A percentile compares a stretch with the other conserved stretches of the same genome.
Conservation (phyloP, 768 basidiomycete genomes). For the Daedaleopsis sinensis region DNA sequence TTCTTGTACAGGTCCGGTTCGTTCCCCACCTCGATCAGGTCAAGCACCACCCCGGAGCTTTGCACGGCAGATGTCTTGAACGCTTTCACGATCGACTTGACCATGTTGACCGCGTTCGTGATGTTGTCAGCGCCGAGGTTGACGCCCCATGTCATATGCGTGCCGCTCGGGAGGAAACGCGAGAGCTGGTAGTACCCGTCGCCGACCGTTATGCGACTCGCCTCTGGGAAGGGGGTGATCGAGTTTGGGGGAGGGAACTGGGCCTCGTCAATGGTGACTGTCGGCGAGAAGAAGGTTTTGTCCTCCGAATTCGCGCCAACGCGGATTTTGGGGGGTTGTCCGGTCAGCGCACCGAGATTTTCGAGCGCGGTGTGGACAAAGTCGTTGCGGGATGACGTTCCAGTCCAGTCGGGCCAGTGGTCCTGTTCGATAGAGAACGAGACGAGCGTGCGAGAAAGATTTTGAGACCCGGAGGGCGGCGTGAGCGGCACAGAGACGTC, state of each 20-base stretch:
- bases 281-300: conserved; percentile 55
- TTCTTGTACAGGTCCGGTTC: conserved; percentile 37
- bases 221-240: conserved; percentile 69
- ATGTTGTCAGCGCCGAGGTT: conserved; percentile 51
- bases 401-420: conserved; percentile 70
- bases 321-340: conserved; percentile 56
- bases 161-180: conserved; percentile 55
- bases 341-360: conserved; percentile 56
- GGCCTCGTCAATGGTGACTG: conserved; percentile 46
- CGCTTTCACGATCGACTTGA: conserved; percentile 33
- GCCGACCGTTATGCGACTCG: conserved; percentile 60
- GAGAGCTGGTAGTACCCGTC: conserved; percentile 56
- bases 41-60: conserved; percentile 31
- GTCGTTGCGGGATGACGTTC: conserved; percentile 50
- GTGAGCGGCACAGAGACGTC: conserved; percentile 44
- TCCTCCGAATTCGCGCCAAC: conserved; percentile 61
- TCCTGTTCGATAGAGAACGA: conserved; percentile 76
- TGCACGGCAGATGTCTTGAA: conserved; percentile 28
- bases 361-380: conserved; percentile 65
- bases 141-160: conserved; percentile 67
- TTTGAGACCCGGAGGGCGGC: conserved; percentile 39
- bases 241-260: conserved; percentile 51
- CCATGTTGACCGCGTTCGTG: conserved; percentile 36
- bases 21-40: conserved; percentile 38
- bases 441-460: conserved; percentile 49